These are phyloP conservation scores for Suillus clintonianus DNA, from an alignment of 768 basidiomycete genomes.

Conservation along the genomic window DNA sequence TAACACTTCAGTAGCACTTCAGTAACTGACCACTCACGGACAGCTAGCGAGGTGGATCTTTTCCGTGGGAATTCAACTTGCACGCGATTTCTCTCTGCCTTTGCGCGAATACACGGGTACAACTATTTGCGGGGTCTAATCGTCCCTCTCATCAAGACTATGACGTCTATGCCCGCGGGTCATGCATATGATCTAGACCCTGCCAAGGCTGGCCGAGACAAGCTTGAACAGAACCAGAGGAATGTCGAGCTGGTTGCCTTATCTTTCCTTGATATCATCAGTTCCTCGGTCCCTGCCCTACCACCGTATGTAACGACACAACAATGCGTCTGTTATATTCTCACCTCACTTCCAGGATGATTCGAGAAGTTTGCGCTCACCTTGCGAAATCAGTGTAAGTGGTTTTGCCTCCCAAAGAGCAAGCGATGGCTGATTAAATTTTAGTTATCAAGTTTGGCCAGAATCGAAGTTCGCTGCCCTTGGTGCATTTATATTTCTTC, in stretches of 20 bases:
- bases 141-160: conserved; percentile 72
- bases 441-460: conserved; percentile 69
- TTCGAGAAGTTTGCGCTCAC: conserved; percentile 85
- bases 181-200: conserved; percentile 83
- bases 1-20: background rate
- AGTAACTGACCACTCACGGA: conserved; percentile 5
- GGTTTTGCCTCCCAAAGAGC: conserved; percentile 3
- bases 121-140: conserved; percentile 84
- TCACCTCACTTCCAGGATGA: conserved; percentile 55
- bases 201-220: conserved; percentile 54
- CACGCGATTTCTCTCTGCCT: conserved; percentile 83
- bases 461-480: conserved; percentile 79
- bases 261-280: conserved; percentile 74
- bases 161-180: conserved; percentile 71
- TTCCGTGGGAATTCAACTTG: conserved; percentile 89
- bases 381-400: conserved; percentile 78
- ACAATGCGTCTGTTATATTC: background rate
- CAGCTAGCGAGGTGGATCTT: conserved; percentile 78
- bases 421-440: conserved; percentile 11
- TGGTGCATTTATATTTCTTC: conserved; percentile 90
- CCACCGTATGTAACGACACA: conserved; percentile 61
- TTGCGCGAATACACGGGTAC: conserved; percentile 89
- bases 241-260: conserved; percentile 75
- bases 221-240: conserved; percentile 64
- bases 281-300: conserved; percentile 65